phyloP scores from a whole-genome alignment of 2,329 filamentous ascomycete species.

The Monosporascus sp. region DNA sequence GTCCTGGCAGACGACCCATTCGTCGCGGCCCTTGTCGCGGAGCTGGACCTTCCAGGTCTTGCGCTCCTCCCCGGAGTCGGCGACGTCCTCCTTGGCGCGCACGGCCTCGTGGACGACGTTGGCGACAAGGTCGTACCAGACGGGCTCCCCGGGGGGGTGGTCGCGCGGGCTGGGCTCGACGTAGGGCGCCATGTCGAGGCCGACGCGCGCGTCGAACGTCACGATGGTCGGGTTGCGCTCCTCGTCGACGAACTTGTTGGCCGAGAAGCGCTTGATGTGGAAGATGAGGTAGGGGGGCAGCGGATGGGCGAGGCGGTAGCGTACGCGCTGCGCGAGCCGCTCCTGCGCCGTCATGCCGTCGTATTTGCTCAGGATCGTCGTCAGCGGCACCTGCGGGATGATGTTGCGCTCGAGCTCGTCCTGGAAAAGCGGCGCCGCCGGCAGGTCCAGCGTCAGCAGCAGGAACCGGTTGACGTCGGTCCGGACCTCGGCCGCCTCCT shows the following conservation, averaged over 20 bases:
- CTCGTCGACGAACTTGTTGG: slow-evolving; percentile 94
- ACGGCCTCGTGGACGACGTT: slow-evolving; percentile 89
- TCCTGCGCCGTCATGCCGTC: slow-evolving; percentile 85
- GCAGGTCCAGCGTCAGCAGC: slow-evolving; percentile 88
- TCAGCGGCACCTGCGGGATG: slow-evolving; percentile 86
- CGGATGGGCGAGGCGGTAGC: slow-evolving; percentile 85
- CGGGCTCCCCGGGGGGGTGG: slow-evolving; percentile 70
- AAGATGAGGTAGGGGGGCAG: slow-evolving; percentile 87
- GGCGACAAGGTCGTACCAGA: slow-evolving; percentile 91
- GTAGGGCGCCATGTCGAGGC: slow-evolving; percentile 83
- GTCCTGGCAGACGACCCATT: slow-evolving; percentile 94
- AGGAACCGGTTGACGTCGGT: slow-evolving; percentile 76
- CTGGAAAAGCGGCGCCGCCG: slow-evolving; percentile 88
- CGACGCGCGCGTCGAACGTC: slow-evolving; percentile 77
- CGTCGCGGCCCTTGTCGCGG: slow-evolving; percentile 70
- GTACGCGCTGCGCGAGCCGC: slow-evolving; percentile 78
- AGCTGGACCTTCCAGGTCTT: slow-evolving; percentile 96
- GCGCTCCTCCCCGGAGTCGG: slow-evolving; percentile 78
- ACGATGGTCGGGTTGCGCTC: slow-evolving; percentile 98
- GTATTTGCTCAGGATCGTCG: slow-evolving; percentile 83
- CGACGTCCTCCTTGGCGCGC: slow-evolving; percentile 72
- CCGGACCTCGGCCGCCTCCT: slow-evolving; percentile 79
- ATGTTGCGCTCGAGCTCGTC: slow-evolving; percentile 93
- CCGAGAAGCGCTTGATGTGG: slow-evolving; percentile 94
- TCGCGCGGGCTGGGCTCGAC: slow-evolving; percentile 78